phyloP scores from a whole-genome alignment of 1,284 basidiomycete species.

The Xerocomus minutiporus region DNA sequence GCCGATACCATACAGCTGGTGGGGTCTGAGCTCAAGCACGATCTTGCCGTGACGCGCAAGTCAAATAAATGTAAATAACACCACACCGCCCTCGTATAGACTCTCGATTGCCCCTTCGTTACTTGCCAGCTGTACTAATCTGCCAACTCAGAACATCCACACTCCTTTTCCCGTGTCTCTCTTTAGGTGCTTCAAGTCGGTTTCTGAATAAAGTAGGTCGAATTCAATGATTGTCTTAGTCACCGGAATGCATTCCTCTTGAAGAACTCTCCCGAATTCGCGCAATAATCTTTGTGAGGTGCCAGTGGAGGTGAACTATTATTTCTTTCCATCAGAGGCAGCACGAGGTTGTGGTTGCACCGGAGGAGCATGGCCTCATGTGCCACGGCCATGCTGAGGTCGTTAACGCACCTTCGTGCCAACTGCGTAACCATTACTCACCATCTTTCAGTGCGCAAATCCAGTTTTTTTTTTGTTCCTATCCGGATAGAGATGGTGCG shows the following conservation, averaged over 20 bases:
- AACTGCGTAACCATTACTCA: conserved; percentile 4
- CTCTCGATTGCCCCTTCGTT: background rate
- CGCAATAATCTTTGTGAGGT: background rate
- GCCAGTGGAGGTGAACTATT: conserved; percentile 14
- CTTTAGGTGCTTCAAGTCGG: background rate
- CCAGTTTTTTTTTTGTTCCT: background rate
- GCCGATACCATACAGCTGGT: too few relatives aligned
- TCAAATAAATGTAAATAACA: background rate
- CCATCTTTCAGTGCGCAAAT: conserved; percentile 1
- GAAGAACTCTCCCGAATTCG: background rate
- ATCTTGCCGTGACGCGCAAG: too few relatives aligned
- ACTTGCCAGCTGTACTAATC: background rate
- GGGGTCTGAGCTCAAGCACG: too few relatives aligned
- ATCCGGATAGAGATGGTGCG: conserved; percentile 4
- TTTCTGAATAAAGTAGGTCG: conserved; percentile 3
- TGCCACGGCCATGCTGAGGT: conserved; percentile 1
- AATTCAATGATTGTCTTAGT: background rate
- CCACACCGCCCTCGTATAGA: background rate
- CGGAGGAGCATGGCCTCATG: background rate
- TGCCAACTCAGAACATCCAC: conserved; percentile 1
- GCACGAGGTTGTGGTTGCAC: background rate
- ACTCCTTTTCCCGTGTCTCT: conserved; percentile 6
- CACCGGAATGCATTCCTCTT: background rate
- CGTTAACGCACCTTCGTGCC: background rate
- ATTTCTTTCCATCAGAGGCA: background rate